Evolutionary conservation across 768 basidiomycete genomes (phyloP), one percentile per base, ranked within the genome.

Genomic region (Clavaria fumosa): DNA sequence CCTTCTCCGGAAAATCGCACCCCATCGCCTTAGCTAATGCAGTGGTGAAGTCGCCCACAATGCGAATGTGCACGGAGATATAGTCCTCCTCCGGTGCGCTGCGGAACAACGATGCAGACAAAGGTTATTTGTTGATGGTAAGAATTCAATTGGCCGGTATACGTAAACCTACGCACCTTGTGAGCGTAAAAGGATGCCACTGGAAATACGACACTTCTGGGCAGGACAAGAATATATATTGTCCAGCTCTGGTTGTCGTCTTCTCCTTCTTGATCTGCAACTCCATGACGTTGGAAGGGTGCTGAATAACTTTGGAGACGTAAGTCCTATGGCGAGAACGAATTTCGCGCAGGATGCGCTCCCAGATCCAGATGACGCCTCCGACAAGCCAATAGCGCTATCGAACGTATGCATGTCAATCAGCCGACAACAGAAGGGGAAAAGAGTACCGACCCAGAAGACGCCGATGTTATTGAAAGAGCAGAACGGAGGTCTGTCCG

Each of bases 261-360:
- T 79, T 82, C 52, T 95, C 91, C 60, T 95, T 95, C 67, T 91
- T 95, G 69, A 96, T 91, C 57, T 95, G 93, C 20, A 97, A 62
- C 60, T 96, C 90, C 63, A 91, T 69, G 44, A 95, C 89, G 44
- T 81, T 85, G 31, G 83, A 88, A 15, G 91, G 91, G 57, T 96
- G 91, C 51, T 88, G 84, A 54, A 95, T 80, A 56, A 91, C 85
- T 62, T 90, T 91, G 54, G 80, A 84, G 51, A 96, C 80, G 55
- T 78, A 91, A 4, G 93, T 96, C 43, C 75, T 64, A 55, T 96
- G 90, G 37, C 89, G 76, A 18, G 85, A 82, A 37, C 91, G 76
- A 43, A 93, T 59, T 64, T 96, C 93, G 49, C 93, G 85, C 22
- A 95, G 68, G 49, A 96, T 68, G 37, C 91, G 84, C 62, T 97